These are phyloP conservation scores for Suhomyces terraborum DNA, from an alignment of 1,139 yeast species.

Conservation along the genomic window DNA sequence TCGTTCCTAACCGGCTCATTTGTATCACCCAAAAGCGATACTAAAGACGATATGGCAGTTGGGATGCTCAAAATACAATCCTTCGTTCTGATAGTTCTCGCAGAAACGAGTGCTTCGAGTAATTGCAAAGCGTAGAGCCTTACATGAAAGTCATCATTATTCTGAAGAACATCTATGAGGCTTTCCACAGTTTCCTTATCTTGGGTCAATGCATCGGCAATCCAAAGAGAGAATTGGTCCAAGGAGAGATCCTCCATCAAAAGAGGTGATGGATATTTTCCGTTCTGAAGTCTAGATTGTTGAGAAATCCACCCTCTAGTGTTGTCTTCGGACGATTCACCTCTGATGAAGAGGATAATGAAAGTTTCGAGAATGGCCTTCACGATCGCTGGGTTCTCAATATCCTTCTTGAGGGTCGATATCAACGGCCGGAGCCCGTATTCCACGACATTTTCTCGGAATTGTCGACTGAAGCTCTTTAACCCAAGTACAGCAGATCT, in stretches of 20 bases:
- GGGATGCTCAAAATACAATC: conserved; percentile 75
- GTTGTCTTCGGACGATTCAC: conserved; percentile 49
- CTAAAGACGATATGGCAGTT: conserved; percentile 76
- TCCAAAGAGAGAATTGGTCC: conserved; percentile 92
- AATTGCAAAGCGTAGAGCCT: conserved; percentile 81
- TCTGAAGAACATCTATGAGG: conserved; percentile 56
- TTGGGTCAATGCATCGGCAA: conserved; percentile 90
- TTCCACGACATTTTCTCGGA: conserved; percentile 88
- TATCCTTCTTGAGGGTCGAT: conserved; percentile 64
- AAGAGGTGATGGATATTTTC: conserved; percentile 81
- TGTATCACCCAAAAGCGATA: conserved; percentile 64
- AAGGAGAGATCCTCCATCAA: conserved; percentile 58
- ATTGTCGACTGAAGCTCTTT: conserved; percentile 86
- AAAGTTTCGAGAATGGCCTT: conserved; percentile 86
- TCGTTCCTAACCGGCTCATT: conserved; percentile 93
- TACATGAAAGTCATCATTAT: conserved; percentile 67
- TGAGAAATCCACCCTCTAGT: conserved; percentile 73
- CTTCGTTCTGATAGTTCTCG: conserved; percentile 74
- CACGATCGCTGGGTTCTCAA: conserved; percentile 68
- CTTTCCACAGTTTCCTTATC: conserved; percentile 57
- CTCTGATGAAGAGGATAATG: conserved; percentile 72
- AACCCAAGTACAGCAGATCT: conserved; percentile 89
- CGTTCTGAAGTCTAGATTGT: conserved; percentile 76
- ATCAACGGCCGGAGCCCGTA: conserved; percentile 81
- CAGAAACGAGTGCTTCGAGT: conserved; percentile 77